Evolutionary conservation across 2,329 filamentous ascomycete genomes (phyloP).

Genomic region (Clarireedia paspali): DNA sequence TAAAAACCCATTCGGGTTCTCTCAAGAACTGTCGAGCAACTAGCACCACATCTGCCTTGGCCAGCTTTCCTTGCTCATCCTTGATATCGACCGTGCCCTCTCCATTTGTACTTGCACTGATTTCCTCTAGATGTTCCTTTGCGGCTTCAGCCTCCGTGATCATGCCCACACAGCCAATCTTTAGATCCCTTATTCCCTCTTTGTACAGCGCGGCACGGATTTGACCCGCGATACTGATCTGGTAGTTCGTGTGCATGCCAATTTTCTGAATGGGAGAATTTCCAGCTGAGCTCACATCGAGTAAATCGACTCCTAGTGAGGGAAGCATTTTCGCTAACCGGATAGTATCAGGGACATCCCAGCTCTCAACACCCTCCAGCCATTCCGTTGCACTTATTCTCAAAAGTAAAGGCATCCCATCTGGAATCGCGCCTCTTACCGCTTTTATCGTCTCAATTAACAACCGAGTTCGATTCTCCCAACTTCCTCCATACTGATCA

Average conservation of each 20-base stretch:
- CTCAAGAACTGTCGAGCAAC: conserved; percentile 49
- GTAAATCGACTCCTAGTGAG: conserved; percentile 60
- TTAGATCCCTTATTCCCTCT: conserved; percentile 59
- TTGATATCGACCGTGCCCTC: conserved; percentile 38
- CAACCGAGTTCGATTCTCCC: conserved; percentile 65
- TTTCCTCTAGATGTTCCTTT: conserved; percentile 38
- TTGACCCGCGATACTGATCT: conserved; percentile 62
- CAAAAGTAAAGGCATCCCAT: conserved; percentile 63
- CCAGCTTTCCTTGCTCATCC: conserved; percentile 32
- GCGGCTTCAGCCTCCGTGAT: conserved; percentile 68
- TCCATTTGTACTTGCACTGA: conserved; percentile 39
- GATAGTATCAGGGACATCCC: conserved; percentile 58
- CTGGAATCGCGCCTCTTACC: conserved; percentile 54
- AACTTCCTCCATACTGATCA: conserved; percentile 59
- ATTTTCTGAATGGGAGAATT: conserved; percentile 53
- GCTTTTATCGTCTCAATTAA: conserved; percentile 59
- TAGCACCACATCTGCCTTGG: conserved; percentile 43
- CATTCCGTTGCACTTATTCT: conserved; percentile 69
- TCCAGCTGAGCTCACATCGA: conserved; percentile 66
- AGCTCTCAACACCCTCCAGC: conserved; percentile 57
- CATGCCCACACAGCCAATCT: conserved; percentile 55
- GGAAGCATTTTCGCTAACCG: conserved; percentile 57
- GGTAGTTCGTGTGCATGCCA: conserved; percentile 54
- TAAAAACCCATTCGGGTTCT: conserved; percentile 48
- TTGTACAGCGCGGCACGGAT: conserved; percentile 59